phyloP scores from a whole-genome alignment of 2,329 filamentous ascomycete genomes.

The Phyllosticta citriasiana region DNA sequence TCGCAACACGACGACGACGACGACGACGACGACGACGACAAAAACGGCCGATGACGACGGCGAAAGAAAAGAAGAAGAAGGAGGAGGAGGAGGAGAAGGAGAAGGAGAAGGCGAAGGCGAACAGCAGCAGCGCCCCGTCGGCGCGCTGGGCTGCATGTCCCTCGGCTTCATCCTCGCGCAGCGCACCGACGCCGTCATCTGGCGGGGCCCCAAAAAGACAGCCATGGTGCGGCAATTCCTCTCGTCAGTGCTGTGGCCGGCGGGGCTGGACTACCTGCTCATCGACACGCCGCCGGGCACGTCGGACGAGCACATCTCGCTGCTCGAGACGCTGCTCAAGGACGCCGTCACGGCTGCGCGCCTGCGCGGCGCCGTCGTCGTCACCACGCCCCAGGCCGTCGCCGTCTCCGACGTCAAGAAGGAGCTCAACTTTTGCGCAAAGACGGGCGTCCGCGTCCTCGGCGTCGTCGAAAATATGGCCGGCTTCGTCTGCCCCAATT shows the following conservation, averaged over 20 bases:
- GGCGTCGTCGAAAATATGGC: conserved; percentile 98
- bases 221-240: conserved; percentile 98
- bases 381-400: conserved; percentile 93
- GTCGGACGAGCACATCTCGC: conserved; percentile 33
- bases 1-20: conserved; percentile 10
- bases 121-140: conserved; percentile 31
- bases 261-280: conserved; percentile 77
- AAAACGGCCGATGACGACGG: too few species aligned
- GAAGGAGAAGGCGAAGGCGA: conserved; percentile 1
- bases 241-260: conserved; percentile 77
- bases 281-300: conserved; percentile 96
- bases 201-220: conserved; percentile 96
- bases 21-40: not conserved
- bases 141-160: conserved; percentile 75
- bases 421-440: conserved; percentile 85
- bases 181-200: conserved; percentile 86
- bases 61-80: conserved; percentile 4
- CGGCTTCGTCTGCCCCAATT: conserved; percentile 71
- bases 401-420: conserved; percentile 90
- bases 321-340: conserved; percentile 45
- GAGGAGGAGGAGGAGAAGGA: not conserved
- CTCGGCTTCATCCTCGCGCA: conserved; percentile 79
- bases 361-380: conserved; percentile 79
- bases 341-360: conserved; percentile 32
- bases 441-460: conserved; percentile 68